Conservation (phyloP, 1,284 basidiomycete species). For the Ganoderma resinaceum region DNA sequence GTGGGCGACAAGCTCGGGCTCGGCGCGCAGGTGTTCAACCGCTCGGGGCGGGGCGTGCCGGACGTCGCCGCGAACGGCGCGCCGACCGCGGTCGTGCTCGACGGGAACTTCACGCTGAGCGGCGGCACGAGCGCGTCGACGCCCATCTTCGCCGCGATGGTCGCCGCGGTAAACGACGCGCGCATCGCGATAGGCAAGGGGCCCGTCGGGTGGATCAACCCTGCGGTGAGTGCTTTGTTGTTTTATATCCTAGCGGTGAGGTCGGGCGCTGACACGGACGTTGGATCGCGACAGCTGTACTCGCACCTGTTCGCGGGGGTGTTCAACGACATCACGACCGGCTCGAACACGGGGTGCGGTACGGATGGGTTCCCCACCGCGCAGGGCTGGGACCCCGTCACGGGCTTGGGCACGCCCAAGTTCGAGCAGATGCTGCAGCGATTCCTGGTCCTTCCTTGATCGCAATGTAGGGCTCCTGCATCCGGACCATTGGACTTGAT, state of each 20-base stretch:
- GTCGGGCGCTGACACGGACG: slow-evolving; percentile 19
- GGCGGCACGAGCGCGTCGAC: slow-evolving; percentile 31
- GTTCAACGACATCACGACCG: slow-evolving; percentile 51
- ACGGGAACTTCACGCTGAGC: slow-evolving; percentile 34
- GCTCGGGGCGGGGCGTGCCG: slow-evolving; percentile 29
- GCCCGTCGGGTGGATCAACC: slow-evolving; percentile 66
- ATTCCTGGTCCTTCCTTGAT: slow-evolving; percentile 29
- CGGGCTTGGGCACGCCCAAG: slow-evolving; percentile 36
- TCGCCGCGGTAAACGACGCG: slow-evolving; percentile 69
- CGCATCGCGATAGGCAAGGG: slow-evolving; percentile 50
- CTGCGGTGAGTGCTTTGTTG: slow-evolving; percentile 34
- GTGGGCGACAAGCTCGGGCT: slow-evolving; percentile 19
- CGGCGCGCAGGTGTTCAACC: slow-evolving; percentile 25
- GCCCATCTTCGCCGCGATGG: slow-evolving; percentile 51
- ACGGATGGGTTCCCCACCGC: slow-evolving; percentile 33
- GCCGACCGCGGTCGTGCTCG: slow-evolving; percentile 48
- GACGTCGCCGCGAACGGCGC: slow-evolving; percentile 32
- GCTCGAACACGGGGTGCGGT: slow-evolving; percentile 35
- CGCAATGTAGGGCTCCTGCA: not conserved
- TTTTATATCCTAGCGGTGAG: slow-evolving; percentile 29
- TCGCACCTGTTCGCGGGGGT: slow-evolving; percentile 35
- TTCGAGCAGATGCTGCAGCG: slow-evolving; percentile 25
- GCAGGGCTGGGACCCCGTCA: slow-evolving; percentile 47
- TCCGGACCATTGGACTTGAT: no score
- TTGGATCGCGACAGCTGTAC: slow-evolving; percentile 43